A percentile compares a stretch with the other conserved stretches of the same genome.
Conservation (phyloP, 805 yeast species). For the Maudiozyma saulgeensis region DNA sequence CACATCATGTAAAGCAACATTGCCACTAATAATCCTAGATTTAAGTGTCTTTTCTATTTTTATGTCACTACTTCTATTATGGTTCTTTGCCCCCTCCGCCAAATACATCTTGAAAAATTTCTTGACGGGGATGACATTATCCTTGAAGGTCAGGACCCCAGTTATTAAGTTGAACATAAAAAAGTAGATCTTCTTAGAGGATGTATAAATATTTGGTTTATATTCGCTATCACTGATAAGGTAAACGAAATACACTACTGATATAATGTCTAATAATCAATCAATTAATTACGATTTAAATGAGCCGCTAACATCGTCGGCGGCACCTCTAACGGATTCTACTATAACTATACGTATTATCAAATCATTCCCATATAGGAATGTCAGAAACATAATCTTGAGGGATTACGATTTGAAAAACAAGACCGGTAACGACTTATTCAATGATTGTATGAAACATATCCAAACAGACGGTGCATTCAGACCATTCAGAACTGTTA, state of each 20-base stretch:
- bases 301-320: slow-evolving; percentile 74
- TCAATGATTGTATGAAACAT: slow-evolving; percentile 39
- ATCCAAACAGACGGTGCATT: slow-evolving; percentile 53
- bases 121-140: too few species aligned
- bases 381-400: slow-evolving; percentile 67
- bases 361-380: slow-evolving; percentile 86
- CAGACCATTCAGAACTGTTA: slow-evolving; percentile 74
- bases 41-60: too few species aligned
- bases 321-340: slow-evolving; percentile 57
- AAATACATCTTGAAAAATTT: too few species aligned
- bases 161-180: not conserved
- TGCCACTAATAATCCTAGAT: too few species aligned
- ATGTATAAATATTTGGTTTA: too few species aligned
- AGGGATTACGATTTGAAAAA: slow-evolving; percentile 59
- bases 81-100: too few species aligned
- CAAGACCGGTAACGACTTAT: slow-evolving; percentile 56
- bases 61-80: too few species aligned
- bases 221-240: not conserved
- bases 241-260: not conserved
- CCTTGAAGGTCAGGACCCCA: not conserved
- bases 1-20: too few species aligned
- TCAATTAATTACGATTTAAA: slow-evolving; percentile 30
- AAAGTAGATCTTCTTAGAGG: too few species aligned
- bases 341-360: slow-evolving; percentile 77
- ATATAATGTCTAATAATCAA: not conserved